Evolutionary conservation across 2,329 filamentous ascomycete genomes (phyloP).

Genomic region (Ophiostoma tasmaniense): DNA sequence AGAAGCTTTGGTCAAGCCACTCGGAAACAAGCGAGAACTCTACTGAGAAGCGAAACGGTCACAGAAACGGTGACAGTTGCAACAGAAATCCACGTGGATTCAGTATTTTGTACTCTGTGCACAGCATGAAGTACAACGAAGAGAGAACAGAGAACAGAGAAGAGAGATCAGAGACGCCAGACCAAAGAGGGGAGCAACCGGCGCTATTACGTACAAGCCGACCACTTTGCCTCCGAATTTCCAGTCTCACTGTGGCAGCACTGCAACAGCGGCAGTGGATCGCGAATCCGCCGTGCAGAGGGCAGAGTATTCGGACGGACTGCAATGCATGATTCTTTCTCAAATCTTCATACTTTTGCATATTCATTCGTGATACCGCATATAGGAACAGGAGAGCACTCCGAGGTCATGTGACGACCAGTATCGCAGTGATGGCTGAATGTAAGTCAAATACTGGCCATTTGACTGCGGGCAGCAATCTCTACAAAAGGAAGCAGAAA

Average conservation of each 20-base stretch:
- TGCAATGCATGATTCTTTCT: too few relatives aligned
- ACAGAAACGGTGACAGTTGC: background rate
- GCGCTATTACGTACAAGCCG: constrained; percentile 16
- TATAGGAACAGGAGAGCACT: too few relatives aligned
- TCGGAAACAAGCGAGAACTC: too few relatives aligned
- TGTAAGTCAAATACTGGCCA: background rate
- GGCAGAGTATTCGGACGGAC: too few relatives aligned
- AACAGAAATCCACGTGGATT: background rate
- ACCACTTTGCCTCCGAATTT: background rate
- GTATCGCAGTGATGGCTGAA: background rate
- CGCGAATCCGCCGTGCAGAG: background rate
- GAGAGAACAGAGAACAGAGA: background rate
- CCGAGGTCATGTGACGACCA: background rate
- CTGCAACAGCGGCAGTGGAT: background rate
- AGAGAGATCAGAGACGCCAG: background rate
- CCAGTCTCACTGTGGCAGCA: background rate
- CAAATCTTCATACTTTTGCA: too few relatives aligned
- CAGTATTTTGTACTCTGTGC: too few relatives aligned
- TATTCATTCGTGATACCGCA: too few relatives aligned
- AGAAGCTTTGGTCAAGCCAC: too few relatives aligned
- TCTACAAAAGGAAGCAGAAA: background rate
- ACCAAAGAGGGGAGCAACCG: background rate
- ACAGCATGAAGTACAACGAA: too few relatives aligned
- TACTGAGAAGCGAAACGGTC: background rate
- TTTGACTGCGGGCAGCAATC: background rate